Base-by-base conservation (phyloP, 2,329 filamentous ascomycete genomes). In the Coleophoma cylindrospora region DNA sequence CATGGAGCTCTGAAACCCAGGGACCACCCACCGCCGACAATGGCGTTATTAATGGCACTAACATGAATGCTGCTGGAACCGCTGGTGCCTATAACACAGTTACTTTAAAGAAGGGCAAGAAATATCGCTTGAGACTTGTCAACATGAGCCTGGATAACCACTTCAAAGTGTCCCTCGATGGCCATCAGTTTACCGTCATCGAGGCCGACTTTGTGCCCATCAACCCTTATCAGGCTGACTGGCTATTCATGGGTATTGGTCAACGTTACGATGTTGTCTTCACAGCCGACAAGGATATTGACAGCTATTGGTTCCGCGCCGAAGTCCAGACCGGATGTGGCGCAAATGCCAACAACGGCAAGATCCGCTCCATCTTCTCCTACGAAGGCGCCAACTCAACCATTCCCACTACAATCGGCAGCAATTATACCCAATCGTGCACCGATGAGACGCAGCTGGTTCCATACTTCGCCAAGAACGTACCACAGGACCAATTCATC, bases 181-280 rank as follows among this genome's bases (percentile, higher is more conserved):
- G 75, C 51, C 81, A 84, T 22, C 32, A 43, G 4, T 59, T 80
- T 2, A 84, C 83, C 0, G 78, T 76, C 9, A 72, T 89, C 44
- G 83, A 83, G 67, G 87, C 87, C 61, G 73, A 84, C 43, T 62
- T 72, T 12, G 77, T 84, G 0, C 77, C 80, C 1, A 71, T 84
- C 78, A 12, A 70, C 17, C 83, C 84, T 0, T 87, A 85, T 62
- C 69, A 75, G 2, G 81, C 81, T 0, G 69, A 76, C 7, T 73
- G 80, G 4, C 68, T 87, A 32, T 79, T 74, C 11, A 68, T 87
- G 14, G 80, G 74, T 27, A 73, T 85, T 44, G 78, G 76, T 45
- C 79, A 83, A 58, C 63, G 69, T 49, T 68, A 61, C 56, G 56
- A 61, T 52, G 50, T 63, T 64, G 54, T 77, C 4, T 72, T 81